Evolutionary conservation across 306 rosid species (phyloP).

Genomic region (Sesbania bispinosa): DNA sequence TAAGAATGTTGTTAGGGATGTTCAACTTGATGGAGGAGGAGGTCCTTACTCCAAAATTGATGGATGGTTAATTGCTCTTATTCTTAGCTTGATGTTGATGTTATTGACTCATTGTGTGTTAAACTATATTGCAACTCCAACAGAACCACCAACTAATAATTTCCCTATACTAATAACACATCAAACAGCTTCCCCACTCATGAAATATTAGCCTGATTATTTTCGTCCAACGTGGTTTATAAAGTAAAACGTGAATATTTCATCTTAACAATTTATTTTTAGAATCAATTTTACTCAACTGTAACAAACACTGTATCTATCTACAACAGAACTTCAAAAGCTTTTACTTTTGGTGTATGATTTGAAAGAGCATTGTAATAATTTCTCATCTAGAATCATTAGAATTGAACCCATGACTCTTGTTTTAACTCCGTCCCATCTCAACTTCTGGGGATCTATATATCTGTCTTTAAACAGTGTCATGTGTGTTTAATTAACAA

Average conservation of each 20-base stretch:
- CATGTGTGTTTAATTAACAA: conserved; percentile 4
- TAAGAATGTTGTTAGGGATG: conserved; percentile 13
- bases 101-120: no score
- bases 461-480: conserved; percentile 17
- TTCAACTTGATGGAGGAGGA: conserved; percentile 11
- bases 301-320: no score
- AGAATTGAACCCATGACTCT: conserved; percentile 16
- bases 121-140: conserved; percentile 26
- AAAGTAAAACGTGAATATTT: no score
- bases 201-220: no score
- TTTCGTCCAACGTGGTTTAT: no score
- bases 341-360: conserved; percentile 30
- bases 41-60: conserved; percentile 15
- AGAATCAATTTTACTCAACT: no score
- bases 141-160: conserved; percentile 2
- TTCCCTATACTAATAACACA: conserved; percentile 5
- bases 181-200: conserved; percentile 41
- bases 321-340: conserved; percentile 4
- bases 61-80: conserved; percentile 25
- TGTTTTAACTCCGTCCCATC: conserved; percentile 16
- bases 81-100: conserved; percentile 15
- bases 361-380: conserved; percentile 43
- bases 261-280: no score
- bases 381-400: conserved; percentile 36
- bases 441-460: conserved; percentile 22